Evolutionary conservation across 2,329 filamentous ascomycete species (phyloP), one percentile per base, ranked within the genome.

Genomic region (Exophiala mesophila): DNA sequence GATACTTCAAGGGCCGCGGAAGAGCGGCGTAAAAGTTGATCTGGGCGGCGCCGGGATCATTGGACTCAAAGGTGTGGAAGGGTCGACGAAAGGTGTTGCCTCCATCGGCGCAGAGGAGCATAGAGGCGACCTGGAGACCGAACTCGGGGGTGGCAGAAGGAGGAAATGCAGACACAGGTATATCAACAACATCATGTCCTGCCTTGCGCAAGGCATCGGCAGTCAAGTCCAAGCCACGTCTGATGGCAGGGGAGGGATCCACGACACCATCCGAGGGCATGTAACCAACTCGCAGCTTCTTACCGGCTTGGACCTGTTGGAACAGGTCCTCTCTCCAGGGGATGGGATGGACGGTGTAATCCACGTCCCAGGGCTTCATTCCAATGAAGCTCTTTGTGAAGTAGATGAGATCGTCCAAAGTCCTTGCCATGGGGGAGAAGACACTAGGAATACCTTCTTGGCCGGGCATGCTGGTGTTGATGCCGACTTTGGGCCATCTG

Each of bases 371-470:
- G 0, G 88, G 87, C 64, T 85, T 71, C 80, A 92, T 90, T 37
- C 77, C 68, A 41, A 96, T 77, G 41, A 96, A 69, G 5, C 80
- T 77, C 39, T 80, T 79, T 3, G 86, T 85, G 63, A 96, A 96
- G 66, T 94, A 95, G 1, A 75, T 76, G 47, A 96, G 68, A 59
- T 96, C 89, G 50, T 81, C 77, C 45, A 95, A 66, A 0, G 88
- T 95, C 39, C 88, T 77, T 2, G 89, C 79, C 90, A 97, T 96
- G 4, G 89, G 89, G 44, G 85, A 90, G 66, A 89, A 95, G 15
- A 95, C 88, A 50, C 83, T 86, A 1, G 87, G 81, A 21, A 96
- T 80, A 1, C 88, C 89, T 60, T 96, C 90, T 61, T 96, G 88
- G 0, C 90, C 90, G 0, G 85, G 80, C 88, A 95, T 95, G 56